Percentiles rank a stretch among this genome's conserved stretches.
Conservation (phyloP, 116 monocot species). For the Posidonia oceanica region DNA sequence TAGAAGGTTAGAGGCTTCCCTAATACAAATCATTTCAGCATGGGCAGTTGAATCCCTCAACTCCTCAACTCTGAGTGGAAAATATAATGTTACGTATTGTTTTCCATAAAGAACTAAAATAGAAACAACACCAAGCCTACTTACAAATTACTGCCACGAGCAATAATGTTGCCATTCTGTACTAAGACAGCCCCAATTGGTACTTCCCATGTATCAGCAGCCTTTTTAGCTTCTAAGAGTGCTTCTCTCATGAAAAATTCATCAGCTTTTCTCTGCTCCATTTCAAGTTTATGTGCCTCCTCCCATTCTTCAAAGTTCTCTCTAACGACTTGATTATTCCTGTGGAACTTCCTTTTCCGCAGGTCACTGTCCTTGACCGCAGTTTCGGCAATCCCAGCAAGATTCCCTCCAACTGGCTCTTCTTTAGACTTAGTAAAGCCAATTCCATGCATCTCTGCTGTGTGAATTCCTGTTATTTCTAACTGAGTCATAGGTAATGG, state of each 20-base stretch:
- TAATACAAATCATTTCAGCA: slow-evolving; percentile 96
- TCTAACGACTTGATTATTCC: slow-evolving; percentile 57
- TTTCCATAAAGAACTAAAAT: background rate
- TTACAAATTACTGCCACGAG: slow-evolving; percentile 79
- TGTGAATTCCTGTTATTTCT: slow-evolving; percentile 15
- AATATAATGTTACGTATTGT: background rate
- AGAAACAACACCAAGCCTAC: slow-evolving; percentile 3
- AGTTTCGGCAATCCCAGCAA: slow-evolving; percentile 17
- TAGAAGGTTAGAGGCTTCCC: slow-evolving; percentile 78
- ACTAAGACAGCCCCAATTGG: slow-evolving; percentile 93
- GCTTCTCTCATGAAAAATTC: slow-evolving; percentile 96
- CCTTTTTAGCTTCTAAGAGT: slow-evolving; percentile 78
- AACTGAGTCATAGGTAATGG: slow-evolving; percentile 7
- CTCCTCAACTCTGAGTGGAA: slow-evolving; percentile 67
- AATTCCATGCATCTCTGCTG: slow-evolving; percentile 8
- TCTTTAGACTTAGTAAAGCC: slow-evolving; percentile 12
- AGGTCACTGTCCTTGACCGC: slow-evolving; percentile 35
- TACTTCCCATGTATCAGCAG: slow-evolving; percentile 86
- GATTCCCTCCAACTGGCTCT: slow-evolving; percentile 3
- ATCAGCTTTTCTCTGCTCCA: slow-evolving; percentile 50
- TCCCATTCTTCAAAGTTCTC: slow-evolving; percentile 85
- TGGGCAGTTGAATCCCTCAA: slow-evolving; percentile 91
- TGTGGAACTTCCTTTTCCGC: slow-evolving; percentile 51
- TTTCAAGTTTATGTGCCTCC: slow-evolving; percentile 61
- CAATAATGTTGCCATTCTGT: slow-evolving; percentile 80